Evolutionary conservation across 1,284 basidiomycete genomes (phyloP).

Genomic region (Omphalotus olearius): DNA sequence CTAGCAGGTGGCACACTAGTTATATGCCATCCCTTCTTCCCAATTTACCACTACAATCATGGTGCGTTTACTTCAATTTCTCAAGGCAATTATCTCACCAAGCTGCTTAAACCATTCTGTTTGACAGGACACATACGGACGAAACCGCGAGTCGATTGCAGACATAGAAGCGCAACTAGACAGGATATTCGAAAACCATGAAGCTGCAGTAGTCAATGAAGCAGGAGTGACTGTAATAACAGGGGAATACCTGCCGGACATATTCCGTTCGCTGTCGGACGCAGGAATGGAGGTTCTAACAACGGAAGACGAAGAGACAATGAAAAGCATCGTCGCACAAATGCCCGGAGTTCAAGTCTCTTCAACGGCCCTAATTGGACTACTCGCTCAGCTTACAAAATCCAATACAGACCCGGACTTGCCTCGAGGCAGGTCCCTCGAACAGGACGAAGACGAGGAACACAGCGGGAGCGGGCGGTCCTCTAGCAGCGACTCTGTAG

Average conservation of each 20-base stretch:
- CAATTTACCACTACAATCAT: no score
- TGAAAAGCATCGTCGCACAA: not conserved
- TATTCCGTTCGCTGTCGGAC: conserved; percentile 6
- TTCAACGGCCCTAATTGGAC: not conserved
- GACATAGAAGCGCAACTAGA: conserved; percentile 7
- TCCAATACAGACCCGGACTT: not conserved
- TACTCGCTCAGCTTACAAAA: not conserved
- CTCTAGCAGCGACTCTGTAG: conserved; percentile 26
- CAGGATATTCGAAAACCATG: conserved; percentile 5
- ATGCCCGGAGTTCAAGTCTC: not conserved
- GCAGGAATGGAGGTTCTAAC: conserved; percentile 1
- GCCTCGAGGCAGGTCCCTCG: conserved; percentile 9
- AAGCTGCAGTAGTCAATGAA: not conserved
- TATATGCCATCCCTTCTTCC: no score
- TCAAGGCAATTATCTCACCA: no score
- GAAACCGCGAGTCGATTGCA: conserved; percentile 10
- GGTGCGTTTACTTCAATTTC: no score
- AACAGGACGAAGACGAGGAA: not conserved
- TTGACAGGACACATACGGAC: conserved; percentile 7
- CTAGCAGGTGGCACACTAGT: no score
- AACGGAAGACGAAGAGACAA: not conserved
- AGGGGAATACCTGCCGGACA: conserved; percentile 8
- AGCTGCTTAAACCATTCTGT: no score
- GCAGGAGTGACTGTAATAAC: conserved; percentile 3
- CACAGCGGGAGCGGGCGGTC: not conserved